Conservation (phyloP, 176 grass and related monocot genomes). For the Bonia amplexicaulis region DNA sequence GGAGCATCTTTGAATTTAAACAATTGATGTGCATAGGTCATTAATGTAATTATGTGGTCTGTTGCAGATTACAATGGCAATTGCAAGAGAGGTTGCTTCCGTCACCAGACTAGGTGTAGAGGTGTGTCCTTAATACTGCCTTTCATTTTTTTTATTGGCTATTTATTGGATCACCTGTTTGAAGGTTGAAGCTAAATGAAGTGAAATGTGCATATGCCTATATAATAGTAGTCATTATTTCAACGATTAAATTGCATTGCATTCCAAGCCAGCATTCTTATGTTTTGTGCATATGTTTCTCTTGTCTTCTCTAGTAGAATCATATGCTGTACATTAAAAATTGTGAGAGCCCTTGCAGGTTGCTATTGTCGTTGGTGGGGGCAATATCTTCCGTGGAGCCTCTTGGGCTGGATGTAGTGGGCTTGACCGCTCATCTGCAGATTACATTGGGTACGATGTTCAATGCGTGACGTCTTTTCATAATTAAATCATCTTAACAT, state of each 20-base stretch:
- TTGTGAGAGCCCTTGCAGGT: slow-evolving; percentile 45
- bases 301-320: not conserved
- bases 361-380: slow-evolving; percentile 94
- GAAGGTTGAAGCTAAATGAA: not conserved
- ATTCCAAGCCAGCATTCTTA: not conserved
- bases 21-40: not conserved
- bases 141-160: not conserved
- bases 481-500: not conserved
- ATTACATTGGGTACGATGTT: slow-evolving; percentile 85
- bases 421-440: slow-evolving; percentile 88
- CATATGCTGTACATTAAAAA: not conserved
- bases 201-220: not conserved
- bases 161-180: not conserved
- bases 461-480: not conserved
- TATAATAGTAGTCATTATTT: slow-evolving; percentile 4
- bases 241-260: not conserved
- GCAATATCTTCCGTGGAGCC: slow-evolving; percentile 96
- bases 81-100: slow-evolving; percentile 95
- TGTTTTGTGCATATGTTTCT: slow-evolving; percentile 4
- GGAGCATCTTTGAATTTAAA: not conserved
- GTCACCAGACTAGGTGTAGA: slow-evolving; percentile 93
- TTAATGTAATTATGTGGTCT: slow-evolving; percentile 1
- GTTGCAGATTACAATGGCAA: slow-evolving; percentile 89
- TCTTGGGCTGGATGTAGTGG: slow-evolving; percentile 90
- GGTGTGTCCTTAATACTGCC: slow-evolving; percentile 33